Conservation (phyloP, 1,139 yeast species). For the Meyerozyma athensensis region DNA sequence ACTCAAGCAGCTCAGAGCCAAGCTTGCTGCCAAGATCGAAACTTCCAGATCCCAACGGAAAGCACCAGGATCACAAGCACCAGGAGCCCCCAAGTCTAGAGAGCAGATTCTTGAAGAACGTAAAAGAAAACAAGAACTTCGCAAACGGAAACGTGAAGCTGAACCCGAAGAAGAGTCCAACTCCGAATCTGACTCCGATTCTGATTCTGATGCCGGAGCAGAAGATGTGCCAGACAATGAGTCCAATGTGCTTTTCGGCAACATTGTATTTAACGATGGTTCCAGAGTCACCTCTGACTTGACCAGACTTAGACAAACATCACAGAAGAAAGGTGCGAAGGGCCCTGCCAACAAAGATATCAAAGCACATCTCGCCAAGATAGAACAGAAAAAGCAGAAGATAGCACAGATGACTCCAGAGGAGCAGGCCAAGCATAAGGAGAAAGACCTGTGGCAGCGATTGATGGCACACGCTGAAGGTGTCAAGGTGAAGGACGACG, state of each 20-base stretch:
- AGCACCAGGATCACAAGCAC: constrained; percentile 80
- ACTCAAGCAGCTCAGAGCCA: constrained; percentile 61
- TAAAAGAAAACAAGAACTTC: constrained; percentile 42
- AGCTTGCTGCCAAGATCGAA: constrained; percentile 68
- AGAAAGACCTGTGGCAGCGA: constrained; percentile 80
- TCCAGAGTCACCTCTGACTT: constrained; percentile 76
- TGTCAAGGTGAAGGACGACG: constrained; percentile 82
- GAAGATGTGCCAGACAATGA: constrained; percentile 33
- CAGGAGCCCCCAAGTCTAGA: constrained; percentile 79
- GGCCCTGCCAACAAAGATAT: constrained; percentile 86
- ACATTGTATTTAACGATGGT: constrained; percentile 81
- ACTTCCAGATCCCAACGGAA: constrained; percentile 74
- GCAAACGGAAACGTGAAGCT: constrained; percentile 34
- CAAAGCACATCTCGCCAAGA: constrained; percentile 71
- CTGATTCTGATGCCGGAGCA: constrained; percentile 32
- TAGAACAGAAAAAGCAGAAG: constrained; percentile 71
- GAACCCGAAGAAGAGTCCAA: constrained; percentile 29
- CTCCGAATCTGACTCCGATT: constrained; percentile 30
- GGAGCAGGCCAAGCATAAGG: constrained; percentile 54
- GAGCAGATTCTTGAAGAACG: constrained; percentile 67
- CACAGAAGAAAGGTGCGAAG: constrained; percentile 53
- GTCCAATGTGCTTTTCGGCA: constrained; percentile 61
- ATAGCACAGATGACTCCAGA: constrained; percentile 58
- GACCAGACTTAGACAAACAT: constrained; percentile 47
- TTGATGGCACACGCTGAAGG: constrained; percentile 90